These are phyloP conservation scores for Penstemon davidsonii DNA, from an alignment of 257 asterid genomes.

Conservation along the genomic window DNA sequence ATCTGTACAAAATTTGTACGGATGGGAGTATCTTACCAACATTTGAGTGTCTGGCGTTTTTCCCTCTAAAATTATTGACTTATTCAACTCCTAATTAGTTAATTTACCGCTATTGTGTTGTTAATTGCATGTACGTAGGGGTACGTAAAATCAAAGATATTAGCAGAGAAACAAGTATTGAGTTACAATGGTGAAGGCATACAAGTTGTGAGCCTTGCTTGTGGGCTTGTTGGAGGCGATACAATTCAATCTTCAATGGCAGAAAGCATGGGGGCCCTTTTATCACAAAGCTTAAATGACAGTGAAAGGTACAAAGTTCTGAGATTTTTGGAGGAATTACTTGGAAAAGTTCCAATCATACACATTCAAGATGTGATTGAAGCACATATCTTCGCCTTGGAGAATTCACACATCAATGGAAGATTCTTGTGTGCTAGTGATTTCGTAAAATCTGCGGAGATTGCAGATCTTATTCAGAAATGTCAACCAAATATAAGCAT, in stretches of 20 bases:
- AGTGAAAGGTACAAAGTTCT: conserved; percentile 15
- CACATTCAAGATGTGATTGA: conserved; percentile 53
- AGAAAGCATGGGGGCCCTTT: conserved; percentile 21
- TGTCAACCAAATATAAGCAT: conserved; percentile 25
- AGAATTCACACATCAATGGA: conserved; percentile 37
- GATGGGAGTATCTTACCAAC: too few species aligned
- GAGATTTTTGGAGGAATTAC: conserved; percentile 53
- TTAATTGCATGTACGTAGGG: conserved; percentile 31
- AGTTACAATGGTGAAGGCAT: conserved; percentile 44
- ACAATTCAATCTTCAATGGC: conserved; percentile 37
- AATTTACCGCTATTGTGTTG: too few species aligned
- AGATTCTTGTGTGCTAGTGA: conserved; percentile 52
- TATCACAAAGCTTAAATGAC: conserved; percentile 36
- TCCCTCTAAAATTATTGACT: too few species aligned
- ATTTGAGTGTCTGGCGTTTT: too few species aligned
- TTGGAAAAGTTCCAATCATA: conserved; percentile 48
- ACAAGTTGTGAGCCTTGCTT: conserved; percentile 51
- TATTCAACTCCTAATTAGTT: too few species aligned
- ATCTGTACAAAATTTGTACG: too few species aligned
- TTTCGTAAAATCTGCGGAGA: conserved; percentile 46
- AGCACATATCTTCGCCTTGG: conserved; percentile 56
- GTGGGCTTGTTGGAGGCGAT: conserved; percentile 69
- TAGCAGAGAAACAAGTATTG: conserved; percentile 53
- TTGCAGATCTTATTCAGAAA: conserved; percentile 37
- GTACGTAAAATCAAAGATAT: conserved; percentile 49